Evolutionary conservation across 306 rosid species (phyloP).

Genomic region (Cicer pinnatifidum): DNA sequence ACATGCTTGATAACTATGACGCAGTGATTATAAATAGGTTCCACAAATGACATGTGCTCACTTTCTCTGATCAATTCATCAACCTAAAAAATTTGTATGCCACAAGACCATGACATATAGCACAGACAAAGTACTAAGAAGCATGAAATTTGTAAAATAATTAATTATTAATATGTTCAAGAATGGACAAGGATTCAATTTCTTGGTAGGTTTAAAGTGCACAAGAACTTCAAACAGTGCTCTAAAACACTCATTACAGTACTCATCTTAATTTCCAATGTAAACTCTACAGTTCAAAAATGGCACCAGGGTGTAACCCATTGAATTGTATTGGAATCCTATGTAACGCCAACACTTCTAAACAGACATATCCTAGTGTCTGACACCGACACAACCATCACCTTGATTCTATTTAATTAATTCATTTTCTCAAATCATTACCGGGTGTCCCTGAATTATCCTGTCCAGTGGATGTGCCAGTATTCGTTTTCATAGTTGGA

Average conservation of each 20-base stretch:
- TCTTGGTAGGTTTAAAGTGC: slow-evolving; percentile 1
- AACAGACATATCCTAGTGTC: no score
- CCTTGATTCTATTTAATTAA: no score
- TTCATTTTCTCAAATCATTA: no score
- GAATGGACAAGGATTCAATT: not conserved
- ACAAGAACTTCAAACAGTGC: not conserved
- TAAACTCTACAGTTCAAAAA: slow-evolving; percentile 5
- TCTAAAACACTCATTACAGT: not conserved
- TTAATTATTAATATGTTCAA: not conserved
- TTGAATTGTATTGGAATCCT: not conserved
- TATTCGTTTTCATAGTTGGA: no score
- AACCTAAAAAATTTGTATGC: not conserved
- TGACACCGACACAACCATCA: no score
- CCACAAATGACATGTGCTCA: slow-evolving; percentile 16
- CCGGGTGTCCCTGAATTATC: no score
- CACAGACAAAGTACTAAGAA: slow-evolving; percentile 15
- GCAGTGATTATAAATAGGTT: not conserved
- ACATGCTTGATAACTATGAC: not conserved
- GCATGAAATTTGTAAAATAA: slow-evolving; percentile 11
- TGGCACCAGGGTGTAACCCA: not conserved
- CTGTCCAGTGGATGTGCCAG: no score
- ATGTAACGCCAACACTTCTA: no score
- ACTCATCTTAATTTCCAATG: not conserved
- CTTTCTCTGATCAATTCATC: slow-evolving; percentile 12
- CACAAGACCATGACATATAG: slow-evolving; percentile 1